These are phyloP conservation scores for Cytospora piceae DNA, from an alignment of 2,329 filamentous ascomycete species.

Conservation along the genomic window DNA sequence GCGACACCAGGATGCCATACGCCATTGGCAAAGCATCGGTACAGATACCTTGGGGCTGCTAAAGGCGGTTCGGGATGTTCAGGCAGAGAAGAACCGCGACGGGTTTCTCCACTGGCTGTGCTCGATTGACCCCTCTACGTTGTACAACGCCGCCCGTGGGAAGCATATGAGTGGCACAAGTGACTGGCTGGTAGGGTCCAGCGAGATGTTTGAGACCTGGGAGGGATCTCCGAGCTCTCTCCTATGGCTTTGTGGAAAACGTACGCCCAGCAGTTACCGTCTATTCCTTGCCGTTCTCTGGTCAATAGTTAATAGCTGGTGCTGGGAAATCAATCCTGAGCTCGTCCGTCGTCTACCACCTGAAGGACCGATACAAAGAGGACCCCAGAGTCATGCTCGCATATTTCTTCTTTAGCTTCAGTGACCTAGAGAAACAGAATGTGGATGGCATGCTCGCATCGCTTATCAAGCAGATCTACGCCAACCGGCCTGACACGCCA, in stretches of 20 bases:
- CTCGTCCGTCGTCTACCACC: constrained; percentile 8
- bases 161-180: background rate
- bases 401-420: constrained; percentile 36
- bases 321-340: constrained; percentile 1
- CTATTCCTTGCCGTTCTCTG: too few relatives aligned
- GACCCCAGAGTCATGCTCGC: constrained; percentile 22
- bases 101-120: constrained; percentile 6
- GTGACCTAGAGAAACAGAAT: constrained; percentile 30
- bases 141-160: background rate
- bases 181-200: background rate
- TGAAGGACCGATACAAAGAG: background rate
- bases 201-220: background rate
- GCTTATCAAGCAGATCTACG: constrained; percentile 26
- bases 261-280: background rate
- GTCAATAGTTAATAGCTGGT: background rate
- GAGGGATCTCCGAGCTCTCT: background rate
- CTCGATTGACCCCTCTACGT: background rate
- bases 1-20: background rate
- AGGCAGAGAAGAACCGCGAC: background rate
- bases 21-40: background rate
- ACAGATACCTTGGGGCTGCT: background rate
- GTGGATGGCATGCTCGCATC: constrained; percentile 32
- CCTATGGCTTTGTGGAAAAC: constrained; percentile 3
- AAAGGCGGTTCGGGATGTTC: background rate
- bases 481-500: background rate